Base-by-base conservation (phyloP, 2,329 filamentous ascomycete genomes). In the Ophiostoma perfectum region DNA sequence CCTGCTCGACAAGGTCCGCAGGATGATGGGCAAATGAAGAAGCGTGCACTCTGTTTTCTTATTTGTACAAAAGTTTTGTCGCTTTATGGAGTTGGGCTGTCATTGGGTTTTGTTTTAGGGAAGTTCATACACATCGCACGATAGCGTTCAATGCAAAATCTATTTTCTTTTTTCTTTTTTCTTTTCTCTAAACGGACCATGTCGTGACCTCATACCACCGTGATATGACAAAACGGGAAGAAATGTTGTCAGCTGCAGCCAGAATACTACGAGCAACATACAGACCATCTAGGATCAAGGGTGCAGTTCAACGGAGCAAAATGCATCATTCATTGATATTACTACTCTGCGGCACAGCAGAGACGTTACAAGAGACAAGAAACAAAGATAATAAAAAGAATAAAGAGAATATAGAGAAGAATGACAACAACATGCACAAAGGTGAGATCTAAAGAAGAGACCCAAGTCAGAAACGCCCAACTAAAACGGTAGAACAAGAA, bases 1-100 rank as follows among this genome's bases (percentile, higher is more conserved):
- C 49, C 74, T 97, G 73, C 80, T 97, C 68, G 90, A 92, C 74
- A 91, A 89, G 78, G 89, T 94, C 45, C 89, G 89, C 81, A 88
- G 83, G 76, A 81, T 96, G 78, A 85, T 95, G 71, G 83, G 81
- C 2, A 75, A 80, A 41, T 72, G 27, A 27, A 27, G 27, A 27
- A 27, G 27, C 27, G 27, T 27, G 27, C 27, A 2, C 27, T 6
- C 49, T 58, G 18, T 9, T 45, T 41, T 42, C 5, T 36, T 38
- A 11, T 41, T 16, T 7, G 12, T 14, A 55, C n/a, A 12, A 42
- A 55, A 60, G 27, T 60, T 60, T 36, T 27, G 27, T 27, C 27
- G n/a, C 12, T 12, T 55, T 14, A 62, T 38, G 55, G 67, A 64
- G 64, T 68, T 62, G 67, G 55, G 55, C 27, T 63, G 66, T 27